Percentiles rank a stretch among this genome's conserved stretches.
phyloP scores from a whole-genome alignment of 106 monocot genomes.

The Iris macrosiphon region DNA sequence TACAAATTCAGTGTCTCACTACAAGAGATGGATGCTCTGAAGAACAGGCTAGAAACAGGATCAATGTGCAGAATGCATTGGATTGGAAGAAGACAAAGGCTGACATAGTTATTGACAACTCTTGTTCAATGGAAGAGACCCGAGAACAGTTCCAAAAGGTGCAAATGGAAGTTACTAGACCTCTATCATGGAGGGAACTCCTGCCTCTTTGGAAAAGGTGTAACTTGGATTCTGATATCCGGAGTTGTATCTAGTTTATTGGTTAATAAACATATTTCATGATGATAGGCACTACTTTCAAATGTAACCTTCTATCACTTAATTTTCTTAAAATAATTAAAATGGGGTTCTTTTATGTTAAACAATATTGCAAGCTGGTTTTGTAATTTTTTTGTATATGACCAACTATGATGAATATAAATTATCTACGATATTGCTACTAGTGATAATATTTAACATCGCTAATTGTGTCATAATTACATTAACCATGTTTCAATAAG shows the following conservation, averaged over 20 bases:
- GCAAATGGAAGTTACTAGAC: slow-evolving; percentile 28
- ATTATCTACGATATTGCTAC: too few relatives aligned
- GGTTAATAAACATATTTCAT: slow-evolving; percentile 11
- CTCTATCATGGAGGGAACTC: slow-evolving; percentile 67
- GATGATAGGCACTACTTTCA: too few relatives aligned
- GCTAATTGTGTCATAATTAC: too few relatives aligned
- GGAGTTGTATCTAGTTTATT: slow-evolving; percentile 26
- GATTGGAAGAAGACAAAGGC: slow-evolving; percentile 76
- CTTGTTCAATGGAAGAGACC: slow-evolving; percentile 73
- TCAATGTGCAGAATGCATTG: slow-evolving; percentile 58
- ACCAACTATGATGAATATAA: too few relatives aligned
- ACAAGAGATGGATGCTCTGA: slow-evolving; percentile 61
- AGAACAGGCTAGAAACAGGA: slow-evolving; percentile 69
- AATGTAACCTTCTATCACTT: too few relatives aligned
- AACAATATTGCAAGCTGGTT: too few relatives aligned
- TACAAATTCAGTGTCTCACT: slow-evolving; percentile 70
- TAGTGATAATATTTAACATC: too few relatives aligned
- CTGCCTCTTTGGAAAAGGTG: slow-evolving; percentile 57
- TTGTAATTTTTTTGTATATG: too few relatives aligned
- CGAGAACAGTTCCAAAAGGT: slow-evolving; percentile 52
- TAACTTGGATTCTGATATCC: slow-evolving; percentile 37
- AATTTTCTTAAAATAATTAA: too few relatives aligned
- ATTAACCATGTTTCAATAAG: too few relatives aligned
- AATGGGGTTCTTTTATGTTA: too few relatives aligned
- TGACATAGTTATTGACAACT: slow-evolving; percentile 82